Evolutionary conservation across 352 stramenopile species (phyloP).

Genomic region (Globisporangium spiculum): DNA sequence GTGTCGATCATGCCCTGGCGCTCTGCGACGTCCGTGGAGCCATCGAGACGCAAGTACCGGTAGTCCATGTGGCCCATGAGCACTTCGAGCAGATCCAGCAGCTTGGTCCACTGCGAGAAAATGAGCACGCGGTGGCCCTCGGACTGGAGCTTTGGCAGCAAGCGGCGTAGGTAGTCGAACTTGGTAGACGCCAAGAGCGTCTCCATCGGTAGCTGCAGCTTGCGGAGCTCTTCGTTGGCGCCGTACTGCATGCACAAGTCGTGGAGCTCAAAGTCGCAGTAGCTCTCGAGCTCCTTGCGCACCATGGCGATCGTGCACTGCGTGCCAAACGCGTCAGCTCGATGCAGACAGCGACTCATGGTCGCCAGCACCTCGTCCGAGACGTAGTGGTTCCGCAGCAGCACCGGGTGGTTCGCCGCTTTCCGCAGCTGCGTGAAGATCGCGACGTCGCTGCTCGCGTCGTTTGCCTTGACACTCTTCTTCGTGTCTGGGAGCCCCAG

Average conservation of each 20-base stretch:
- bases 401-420: constrained; percentile 95
- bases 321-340: constrained; percentile 78
- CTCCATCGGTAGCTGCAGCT: constrained; percentile 85
- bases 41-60: constrained; percentile 78
- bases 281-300: constrained; percentile 90
- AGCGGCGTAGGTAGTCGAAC: constrained; percentile 85
- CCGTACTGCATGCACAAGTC: constrained; percentile 89
- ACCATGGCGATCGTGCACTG: constrained; percentile 85
- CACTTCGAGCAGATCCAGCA: constrained; percentile 93
- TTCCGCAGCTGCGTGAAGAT: constrained; percentile 98
- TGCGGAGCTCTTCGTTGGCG: constrained; percentile 70
- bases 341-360: constrained; percentile 81
- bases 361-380: constrained; percentile 69
- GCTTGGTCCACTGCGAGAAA: constrained; percentile 96
- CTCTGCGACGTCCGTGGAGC: constrained; percentile 68
- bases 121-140: constrained; percentile 95
- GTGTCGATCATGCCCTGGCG: constrained; percentile 81
- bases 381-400: constrained; percentile 88
- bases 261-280: constrained; percentile 96
- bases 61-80: constrained; percentile 76
- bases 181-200: constrained; percentile 93
- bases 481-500: constrained; percentile 23
- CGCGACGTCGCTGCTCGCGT: constrained; percentile 36
- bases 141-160: constrained; percentile 85
- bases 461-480: constrained; percentile 4